Evolutionary conservation across 805 yeast species (phyloP), one percentile per base, ranked within the genome.

Genomic region (Hanseniaspora clermontiae): DNA sequence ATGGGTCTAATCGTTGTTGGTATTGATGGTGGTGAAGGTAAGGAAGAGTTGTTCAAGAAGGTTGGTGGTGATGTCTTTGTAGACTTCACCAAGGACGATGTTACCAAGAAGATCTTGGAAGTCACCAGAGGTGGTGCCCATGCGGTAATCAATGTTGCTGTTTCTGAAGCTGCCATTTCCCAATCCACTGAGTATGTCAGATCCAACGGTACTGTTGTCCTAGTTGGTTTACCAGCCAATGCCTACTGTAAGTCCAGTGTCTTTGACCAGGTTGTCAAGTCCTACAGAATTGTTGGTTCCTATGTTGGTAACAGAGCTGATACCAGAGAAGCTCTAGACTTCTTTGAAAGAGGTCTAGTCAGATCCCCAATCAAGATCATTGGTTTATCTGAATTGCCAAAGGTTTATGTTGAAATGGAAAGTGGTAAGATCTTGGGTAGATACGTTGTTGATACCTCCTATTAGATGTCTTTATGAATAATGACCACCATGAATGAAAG

Each of bases 341-440:
- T 84, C 77, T 83, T 82, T 72, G 60, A 75, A 63, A 77, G 87
- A 69, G 91, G 90, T 60, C 72, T 80, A 67, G 83, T 84, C 68
- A 75, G 77, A 69, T 78, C 87, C 60, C 86, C 87, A 63, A 81
- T 85, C 74, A 79, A 79, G 74, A 68, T 88, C 69, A 88, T 82
- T 55, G 88, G 89, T 57, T 76, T 87, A 64, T 80, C 88, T 58
- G 81, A 81, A 65, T 75, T 86, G 64, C 80, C 85, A 62, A 70
- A 68, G 57, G 83, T 87, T 60, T 87, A 78, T 75, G 76, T 80
- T 62, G 76, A 80, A 69, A 88, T 88, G 95, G 84, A 78, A 71
- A 76, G 81, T 72, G 95, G 95, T 66, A 79, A 84, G 75, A 83
- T 88, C 66, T 79, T 83, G 63, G 96, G 96, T 68, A 80, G 96